phyloP scores from a whole-genome alignment of 805 yeast genomes.

The Tetrapisispora phaffii region DNA sequence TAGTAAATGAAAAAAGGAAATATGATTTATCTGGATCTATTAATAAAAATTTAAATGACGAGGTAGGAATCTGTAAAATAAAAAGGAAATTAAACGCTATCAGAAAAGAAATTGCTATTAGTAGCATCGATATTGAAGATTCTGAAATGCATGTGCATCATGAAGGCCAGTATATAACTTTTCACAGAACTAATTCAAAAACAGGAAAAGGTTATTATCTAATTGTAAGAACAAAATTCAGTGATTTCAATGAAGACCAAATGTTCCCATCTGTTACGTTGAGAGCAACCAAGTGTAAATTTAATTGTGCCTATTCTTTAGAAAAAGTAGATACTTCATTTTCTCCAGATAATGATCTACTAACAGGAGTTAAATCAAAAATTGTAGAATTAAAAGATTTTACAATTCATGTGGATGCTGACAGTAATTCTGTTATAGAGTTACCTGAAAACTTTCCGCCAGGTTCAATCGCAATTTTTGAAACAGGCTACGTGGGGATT shows the following conservation, averaged over 20 bases:
- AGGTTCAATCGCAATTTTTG: constrained; percentile 81
- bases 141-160: constrained; percentile 92
- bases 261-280: constrained; percentile 46
- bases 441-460: constrained; percentile 65
- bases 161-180: constrained; percentile 84
- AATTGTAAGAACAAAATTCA: constrained; percentile 77
- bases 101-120: constrained; percentile 47
- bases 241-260: constrained; percentile 38
- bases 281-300: constrained; percentile 49
- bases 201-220: constrained; percentile 85
- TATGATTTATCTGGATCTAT: constrained; percentile 30
- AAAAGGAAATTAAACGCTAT: constrained; percentile 51
- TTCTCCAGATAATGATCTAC: constrained; percentile 30
- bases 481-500: constrained; percentile 59
- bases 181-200: constrained; percentile 74
- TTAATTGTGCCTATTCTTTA: constrained; percentile 50
- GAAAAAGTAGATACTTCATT: constrained; percentile 41
- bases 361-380: constrained; percentile 60
- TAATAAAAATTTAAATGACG: constrained; percentile 7
- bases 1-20: constrained; percentile 63
- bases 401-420: constrained; percentile 33
- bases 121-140: constrained; percentile 39
- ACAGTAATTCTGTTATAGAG: constrained; percentile 41
- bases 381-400: constrained; percentile 46
- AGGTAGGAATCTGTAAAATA: constrained; percentile 64